These are phyloP conservation scores for Colletotrichum kahawae DNA, from an alignment of 2,329 filamentous ascomycete species.

Conservation along the genomic window DNA sequence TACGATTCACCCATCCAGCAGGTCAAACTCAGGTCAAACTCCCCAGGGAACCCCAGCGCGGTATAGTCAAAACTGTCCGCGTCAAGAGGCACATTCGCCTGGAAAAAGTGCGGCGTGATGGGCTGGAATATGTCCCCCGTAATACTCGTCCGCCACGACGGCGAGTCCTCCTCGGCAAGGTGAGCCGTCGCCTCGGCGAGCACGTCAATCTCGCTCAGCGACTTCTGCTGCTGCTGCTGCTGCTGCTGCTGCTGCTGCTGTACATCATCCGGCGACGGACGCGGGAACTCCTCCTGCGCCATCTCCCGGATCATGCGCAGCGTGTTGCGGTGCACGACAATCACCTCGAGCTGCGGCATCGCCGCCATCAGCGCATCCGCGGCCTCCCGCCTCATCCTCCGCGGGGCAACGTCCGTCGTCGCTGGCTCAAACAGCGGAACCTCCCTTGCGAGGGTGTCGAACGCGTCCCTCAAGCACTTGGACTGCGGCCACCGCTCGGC, in stretches of 20 bases:
- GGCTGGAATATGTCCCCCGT: not conserved
- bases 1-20: not conserved
- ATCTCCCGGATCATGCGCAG: not conserved
- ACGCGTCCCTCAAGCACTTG: conserved; percentile 36
- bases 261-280: not conserved
- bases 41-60: not conserved
- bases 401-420: not conserved
- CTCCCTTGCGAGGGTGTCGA: conserved; percentile 35
- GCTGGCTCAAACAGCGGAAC: not conserved
- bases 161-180: not conserved
- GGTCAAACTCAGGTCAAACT: not conserved
- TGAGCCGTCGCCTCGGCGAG: not conserved
- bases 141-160: not conserved
- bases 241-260: too few species aligned
- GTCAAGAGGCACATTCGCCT: not conserved
- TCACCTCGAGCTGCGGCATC: not conserved
- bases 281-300: not conserved
- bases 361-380: not conserved
- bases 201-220: not conserved
- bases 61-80: not conserved
- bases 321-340: not conserved
- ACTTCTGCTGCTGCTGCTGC: not conserved
- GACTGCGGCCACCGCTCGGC: conserved; percentile 39
- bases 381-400: not conserved
- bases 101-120: not conserved